Base-by-base conservation (phyloP, 345 rosid genomes). In the Camelina laxa region DNA sequence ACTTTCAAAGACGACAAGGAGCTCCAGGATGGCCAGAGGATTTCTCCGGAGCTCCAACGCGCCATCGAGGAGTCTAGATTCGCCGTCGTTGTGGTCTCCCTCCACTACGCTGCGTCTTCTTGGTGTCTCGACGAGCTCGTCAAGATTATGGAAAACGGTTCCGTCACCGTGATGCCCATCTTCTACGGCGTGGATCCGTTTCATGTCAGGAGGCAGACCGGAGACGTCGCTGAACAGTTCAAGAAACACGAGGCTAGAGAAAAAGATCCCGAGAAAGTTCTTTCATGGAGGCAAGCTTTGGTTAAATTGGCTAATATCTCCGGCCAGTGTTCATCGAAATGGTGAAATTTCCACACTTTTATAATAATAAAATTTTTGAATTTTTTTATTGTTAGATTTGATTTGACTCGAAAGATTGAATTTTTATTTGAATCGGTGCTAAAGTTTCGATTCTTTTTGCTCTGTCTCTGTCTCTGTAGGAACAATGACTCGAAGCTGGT, bases 41-140 rank as follows among this genome's bases (percentile, higher is more conserved):
- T 80, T 42, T 66, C 83, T 0, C 51, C 62, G 7, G 77, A 71
- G 38, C 77, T 80, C 4, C 1, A 19, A 2, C 70, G 42, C 4
- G 83, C 83, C 50, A 72, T 80, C 56, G 62, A 55, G 30, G 66
- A 47, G 13, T 80, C 83, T 0, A 75, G 6, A 21, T 10, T 75
- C 47, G 75, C 80, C 7, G 49, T 80, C 38, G 64, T 80, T 3
- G 74, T 75, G 17, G 10, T 80, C 68, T 75, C 82, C 2, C 13
- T 0, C 11, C 33, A 80, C 0, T 80, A 75, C 33, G 59, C 76
- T 21, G 75, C 69, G 5, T 80, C 80, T 41, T 11, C 24, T 14
- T 78, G 81, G 81, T 78, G 81, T 27, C 74, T 78, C 6, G 17
- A 54, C 0, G 80, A 80, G 22, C 77, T 80, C 7, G 57, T 67